These are phyloP conservation scores for Pulveroboletus sp. DNA, from an alignment of 768 basidiomycete species.

Conservation along the genomic window DNA sequence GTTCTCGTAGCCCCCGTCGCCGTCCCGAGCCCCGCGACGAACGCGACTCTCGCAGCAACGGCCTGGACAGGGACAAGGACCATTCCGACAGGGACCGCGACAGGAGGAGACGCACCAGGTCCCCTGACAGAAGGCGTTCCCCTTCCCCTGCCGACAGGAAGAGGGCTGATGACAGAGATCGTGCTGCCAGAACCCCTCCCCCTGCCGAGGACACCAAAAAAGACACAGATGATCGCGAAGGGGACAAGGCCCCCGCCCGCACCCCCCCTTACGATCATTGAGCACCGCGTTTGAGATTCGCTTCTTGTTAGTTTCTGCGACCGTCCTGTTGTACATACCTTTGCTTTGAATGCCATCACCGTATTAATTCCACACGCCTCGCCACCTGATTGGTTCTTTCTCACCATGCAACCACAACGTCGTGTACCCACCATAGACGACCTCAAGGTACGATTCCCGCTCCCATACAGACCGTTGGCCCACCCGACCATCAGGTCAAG, in stretches of 20 bases:
- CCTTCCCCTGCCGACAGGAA: slow-evolving; percentile 38
- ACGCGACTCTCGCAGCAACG: slow-evolving; percentile 37
- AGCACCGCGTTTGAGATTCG: slow-evolving; percentile 19
- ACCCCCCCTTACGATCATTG: slow-evolving; percentile 60
- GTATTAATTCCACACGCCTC: background rate
- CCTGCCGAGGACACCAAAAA: slow-evolving; percentile 39
- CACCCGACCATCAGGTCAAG: slow-evolving; percentile 45
- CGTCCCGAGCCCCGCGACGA: slow-evolving; percentile 37
- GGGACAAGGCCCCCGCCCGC: slow-evolving; percentile 44
- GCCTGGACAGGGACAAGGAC: slow-evolving; percentile 35
- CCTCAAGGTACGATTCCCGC: slow-evolving; percentile 25
- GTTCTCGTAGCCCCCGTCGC: slow-evolving; percentile 54
- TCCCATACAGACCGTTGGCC: background rate
- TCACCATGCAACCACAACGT: slow-evolving; percentile 17
- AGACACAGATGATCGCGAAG: slow-evolving; percentile 45
- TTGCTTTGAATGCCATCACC: slow-evolving; percentile 15
- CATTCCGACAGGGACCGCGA: slow-evolving; percentile 29
- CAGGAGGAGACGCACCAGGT: slow-evolving; percentile 47
- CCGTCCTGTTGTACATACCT: slow-evolving; percentile 21
- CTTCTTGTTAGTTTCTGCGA: too few species aligned
- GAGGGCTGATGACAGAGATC: slow-evolving; percentile 46
- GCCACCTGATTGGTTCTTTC: background rate
- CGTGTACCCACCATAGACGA: slow-evolving; percentile 34
- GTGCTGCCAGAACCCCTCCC: slow-evolving; percentile 50
- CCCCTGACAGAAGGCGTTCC: slow-evolving; percentile 45